Conservation (phyloP, 106 monocot species). For the Hemerocallis citrina region DNA sequence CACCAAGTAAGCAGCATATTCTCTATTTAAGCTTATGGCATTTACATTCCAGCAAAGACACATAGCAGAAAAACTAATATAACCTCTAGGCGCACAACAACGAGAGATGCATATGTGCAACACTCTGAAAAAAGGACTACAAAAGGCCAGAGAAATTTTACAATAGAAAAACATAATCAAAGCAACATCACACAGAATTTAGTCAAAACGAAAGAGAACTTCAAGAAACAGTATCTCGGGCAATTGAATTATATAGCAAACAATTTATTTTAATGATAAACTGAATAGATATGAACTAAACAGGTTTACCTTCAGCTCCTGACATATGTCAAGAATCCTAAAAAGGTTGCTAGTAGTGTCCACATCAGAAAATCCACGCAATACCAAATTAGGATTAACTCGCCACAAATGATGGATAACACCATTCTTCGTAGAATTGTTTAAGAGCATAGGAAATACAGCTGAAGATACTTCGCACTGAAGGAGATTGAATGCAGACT, state of each 20-base stretch:
- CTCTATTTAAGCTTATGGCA: background rate
- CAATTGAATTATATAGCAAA: background rate
- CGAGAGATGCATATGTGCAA: too few species aligned
- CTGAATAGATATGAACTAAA: background rate
- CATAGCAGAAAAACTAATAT: too few species aligned
- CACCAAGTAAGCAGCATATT: background rate
- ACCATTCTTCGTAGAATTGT: slow-evolving; percentile 37
- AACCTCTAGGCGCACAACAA: too few species aligned
- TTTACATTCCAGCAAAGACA: too few species aligned
- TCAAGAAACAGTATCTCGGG: background rate
- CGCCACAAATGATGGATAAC: slow-evolving; percentile 57
- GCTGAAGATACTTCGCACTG: slow-evolving; percentile 66
- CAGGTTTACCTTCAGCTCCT: slow-evolving; percentile 74
- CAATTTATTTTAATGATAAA: background rate
- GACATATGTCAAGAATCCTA: slow-evolving; percentile 64
- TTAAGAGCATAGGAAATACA: slow-evolving; percentile 55
- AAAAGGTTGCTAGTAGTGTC: slow-evolving; percentile 24
- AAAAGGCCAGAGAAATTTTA: background rate
- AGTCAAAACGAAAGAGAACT: background rate
- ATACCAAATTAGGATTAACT: slow-evolving; percentile 51
- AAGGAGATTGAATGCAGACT: slow-evolving; percentile 84
- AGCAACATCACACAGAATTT: background rate
- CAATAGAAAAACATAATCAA: background rate
- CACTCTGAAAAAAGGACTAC: background rate
- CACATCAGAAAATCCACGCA: slow-evolving; percentile 57